phyloP scores from a whole-genome alignment of 2,329 filamentous ascomycete species.

The Didymella segeticola region DNA sequence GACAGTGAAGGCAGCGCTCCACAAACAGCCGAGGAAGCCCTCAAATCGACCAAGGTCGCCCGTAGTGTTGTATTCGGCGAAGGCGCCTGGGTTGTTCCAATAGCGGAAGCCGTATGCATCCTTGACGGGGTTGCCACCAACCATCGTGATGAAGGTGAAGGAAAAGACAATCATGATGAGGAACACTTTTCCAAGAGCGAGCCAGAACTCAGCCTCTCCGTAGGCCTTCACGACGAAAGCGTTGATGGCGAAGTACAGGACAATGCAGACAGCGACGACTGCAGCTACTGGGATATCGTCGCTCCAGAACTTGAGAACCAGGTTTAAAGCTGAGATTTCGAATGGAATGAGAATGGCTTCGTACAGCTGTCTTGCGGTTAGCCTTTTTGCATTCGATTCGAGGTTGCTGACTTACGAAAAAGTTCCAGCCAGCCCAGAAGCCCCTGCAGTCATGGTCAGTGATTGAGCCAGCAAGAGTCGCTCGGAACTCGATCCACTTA shows the following conservation, averaged over 20 bases:
- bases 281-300: constrained; percentile 50
- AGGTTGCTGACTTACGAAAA: no score
- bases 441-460: constrained; percentile 40
- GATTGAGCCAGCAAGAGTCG: neutral
- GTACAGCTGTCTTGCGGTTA: no score
- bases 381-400: no score
- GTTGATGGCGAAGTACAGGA: constrained; percentile 54
- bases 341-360: constrained; percentile 57
- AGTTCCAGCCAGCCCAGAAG: constrained; percentile 59
- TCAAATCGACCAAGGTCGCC: constrained; percentile 42
- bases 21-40: constrained; percentile 50
- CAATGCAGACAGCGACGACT: constrained; percentile 51
- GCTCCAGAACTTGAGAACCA: constrained; percentile 49
- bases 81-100: constrained; percentile 50
- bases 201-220: constrained; percentile 55
- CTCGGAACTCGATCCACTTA: constrained; percentile 52
- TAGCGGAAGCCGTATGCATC: constrained; percentile 54
- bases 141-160: constrained; percentile 57
- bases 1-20: constrained; percentile 53
- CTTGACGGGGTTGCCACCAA: constrained; percentile 54
- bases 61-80: constrained; percentile 35
- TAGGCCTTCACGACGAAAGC: constrained; percentile 54
- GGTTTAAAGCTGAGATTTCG: constrained; percentile 53
- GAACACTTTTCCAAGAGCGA: constrained; percentile 55
- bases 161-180: constrained; percentile 54